Base-by-base conservation (phyloP, 306 rosid genomes). In the Acacia confusa region DNA sequence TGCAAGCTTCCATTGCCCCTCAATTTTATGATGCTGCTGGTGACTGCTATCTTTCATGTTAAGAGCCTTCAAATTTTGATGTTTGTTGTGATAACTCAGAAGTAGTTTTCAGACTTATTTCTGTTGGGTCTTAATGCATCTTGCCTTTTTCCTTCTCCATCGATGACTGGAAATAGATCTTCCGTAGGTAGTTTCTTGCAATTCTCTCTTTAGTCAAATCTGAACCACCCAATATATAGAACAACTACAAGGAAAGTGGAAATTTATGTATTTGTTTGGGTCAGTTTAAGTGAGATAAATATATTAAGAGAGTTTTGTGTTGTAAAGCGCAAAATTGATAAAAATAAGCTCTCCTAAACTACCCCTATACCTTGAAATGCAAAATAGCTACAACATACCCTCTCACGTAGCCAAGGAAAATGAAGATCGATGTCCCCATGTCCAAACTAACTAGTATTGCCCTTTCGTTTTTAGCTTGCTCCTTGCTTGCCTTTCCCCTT, bases 1-100 rank as follows among this genome's bases (percentile, higher is more conserved):
- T 76, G 69, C 52, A 65, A 22, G 57, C 45, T 32, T 82, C 52
- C 70, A 22, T 64, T 72, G 44, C 77, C 36, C 60, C 67, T 72
- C 32, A 78, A 61, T 74, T 41, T 24, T 60, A 28, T 15, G 53
- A 17, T 55, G 47, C 75, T 27, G 55, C 70, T 80, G 57, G 12
- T 76, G 48, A 52, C 58, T 20, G 24, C 63, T 24, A 80, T 68
- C 74, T 72, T 75, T 75, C 41, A 12, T 47, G 43, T 43, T 25
- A 7, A 67, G 34, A 81, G 79, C 69, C 61, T 77, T 55, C 25
- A 64, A 36, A 8, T 24, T 66, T 43, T 48, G 67, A 70, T 72
- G n/a, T 14, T 38, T 28, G 55, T 72, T 25, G 78, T 47, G 25
- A 47, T 69, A 69, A 74, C 47, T 53, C 68, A 53, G 38, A 16